Conservation (phyloP, 192 early-diverging fungal genomes). For the Coemansia sp. region DNA sequence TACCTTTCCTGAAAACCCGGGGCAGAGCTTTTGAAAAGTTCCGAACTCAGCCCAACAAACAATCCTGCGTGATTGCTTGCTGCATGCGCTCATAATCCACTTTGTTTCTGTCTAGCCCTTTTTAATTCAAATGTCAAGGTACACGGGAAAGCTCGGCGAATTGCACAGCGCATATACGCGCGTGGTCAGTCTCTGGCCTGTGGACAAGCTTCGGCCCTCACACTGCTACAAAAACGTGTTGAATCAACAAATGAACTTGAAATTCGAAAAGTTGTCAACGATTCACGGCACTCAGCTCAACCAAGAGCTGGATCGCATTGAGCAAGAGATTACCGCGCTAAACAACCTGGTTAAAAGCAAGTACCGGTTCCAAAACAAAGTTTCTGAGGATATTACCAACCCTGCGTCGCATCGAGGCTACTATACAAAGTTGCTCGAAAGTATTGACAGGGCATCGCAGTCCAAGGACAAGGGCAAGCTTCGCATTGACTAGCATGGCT, state of each 20-base stretch:
- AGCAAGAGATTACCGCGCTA: slow-evolving; percentile 29
- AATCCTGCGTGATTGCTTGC: background rate
- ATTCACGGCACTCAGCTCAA: slow-evolving; percentile 30
- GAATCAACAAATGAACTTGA: slow-evolving; percentile 34
- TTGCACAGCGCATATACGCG: slow-evolving; percentile 65
- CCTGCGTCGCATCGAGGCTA: slow-evolving; percentile 39
- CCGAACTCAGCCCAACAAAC: background rate
- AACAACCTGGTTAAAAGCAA: slow-evolving; percentile 27
- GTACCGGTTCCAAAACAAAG: slow-evolving; percentile 26
- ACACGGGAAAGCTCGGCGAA: slow-evolving; percentile 35
- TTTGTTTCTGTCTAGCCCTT: background rate
- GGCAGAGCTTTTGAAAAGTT: background rate
- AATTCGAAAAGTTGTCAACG: slow-evolving; percentile 29
- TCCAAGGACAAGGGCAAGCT: slow-evolving; percentile 24
- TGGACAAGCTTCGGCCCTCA: slow-evolving; percentile 66
- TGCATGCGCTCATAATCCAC: background rate
- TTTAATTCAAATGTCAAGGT: slow-evolving; percentile 22
- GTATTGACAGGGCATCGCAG: slow-evolving; percentile 35
- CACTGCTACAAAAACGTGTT: slow-evolving; percentile 67
- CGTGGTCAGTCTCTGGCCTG: slow-evolving; percentile 62
- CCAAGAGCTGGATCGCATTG: slow-evolving; percentile 12
- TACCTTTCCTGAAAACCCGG: too few relatives aligned
- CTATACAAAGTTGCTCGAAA: slow-evolving; percentile 37
- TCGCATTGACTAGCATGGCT: slow-evolving; percentile 30
- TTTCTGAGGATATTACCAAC: slow-evolving; percentile 22